These are phyloP conservation scores for Nepenthes alata DNA, from an alignment of 179 eudicot species.

Conservation along the genomic window DNA sequence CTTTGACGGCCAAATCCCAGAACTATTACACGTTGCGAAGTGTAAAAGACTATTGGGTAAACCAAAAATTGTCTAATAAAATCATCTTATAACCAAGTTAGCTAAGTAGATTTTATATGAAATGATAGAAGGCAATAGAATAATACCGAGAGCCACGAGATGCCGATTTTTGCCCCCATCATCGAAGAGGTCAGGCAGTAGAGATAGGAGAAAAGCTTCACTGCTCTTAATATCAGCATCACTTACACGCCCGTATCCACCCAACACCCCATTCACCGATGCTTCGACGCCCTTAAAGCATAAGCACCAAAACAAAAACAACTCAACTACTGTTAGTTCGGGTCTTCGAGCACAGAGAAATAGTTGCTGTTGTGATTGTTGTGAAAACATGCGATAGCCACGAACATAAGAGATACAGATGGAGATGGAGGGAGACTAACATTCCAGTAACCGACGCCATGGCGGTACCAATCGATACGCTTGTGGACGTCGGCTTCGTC, in stretches of 20 bases:
- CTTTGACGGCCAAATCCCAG: too few relatives aligned
- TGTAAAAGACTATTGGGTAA: too few relatives aligned
- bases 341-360: neutral
- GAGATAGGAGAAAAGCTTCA: slow-evolving; percentile 53
- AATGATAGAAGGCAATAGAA: neutral
- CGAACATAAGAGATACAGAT: too few relatives aligned
- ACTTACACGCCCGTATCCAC: slow-evolving; percentile 70
- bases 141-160: slow-evolving; percentile 70
- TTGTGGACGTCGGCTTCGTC: slow-evolving; percentile 27
- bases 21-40: too few relatives aligned
- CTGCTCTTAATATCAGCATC: slow-evolving; percentile 62
- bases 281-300: slow-evolving; percentile 73
- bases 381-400: neutral
- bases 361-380: neutral
- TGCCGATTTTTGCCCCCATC: slow-evolving; percentile 31
- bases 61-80: too few relatives aligned
- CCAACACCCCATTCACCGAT: slow-evolving; percentile 80
- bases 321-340: neutral
- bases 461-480: slow-evolving; percentile 57
- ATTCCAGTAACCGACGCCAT: slow-evolving; percentile 84
- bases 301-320: slow-evolving; percentile 9
- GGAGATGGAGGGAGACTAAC: slow-evolving; percentile 17
- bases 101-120: too few relatives aligned
- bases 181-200: slow-evolving; percentile 34
- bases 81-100: too few relatives aligned